Evolutionary conservation across 2,329 filamentous ascomycete species (phyloP).

Genomic region (Alternaria ethzedia): DNA sequence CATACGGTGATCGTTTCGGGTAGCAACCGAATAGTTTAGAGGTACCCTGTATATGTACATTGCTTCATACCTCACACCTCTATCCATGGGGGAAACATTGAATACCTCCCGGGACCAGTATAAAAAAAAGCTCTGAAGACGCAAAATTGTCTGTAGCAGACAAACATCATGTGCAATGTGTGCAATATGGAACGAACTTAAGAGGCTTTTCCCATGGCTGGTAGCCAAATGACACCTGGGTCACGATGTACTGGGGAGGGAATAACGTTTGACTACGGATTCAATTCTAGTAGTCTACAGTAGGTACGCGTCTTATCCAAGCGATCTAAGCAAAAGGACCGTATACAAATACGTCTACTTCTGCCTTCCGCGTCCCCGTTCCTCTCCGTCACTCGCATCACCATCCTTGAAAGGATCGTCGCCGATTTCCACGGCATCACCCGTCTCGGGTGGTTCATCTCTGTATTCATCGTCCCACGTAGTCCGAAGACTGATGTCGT

Average conservation of each 20-base stretch:
- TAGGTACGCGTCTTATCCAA: background rate
- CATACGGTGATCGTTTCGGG: background rate
- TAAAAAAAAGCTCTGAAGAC: background rate
- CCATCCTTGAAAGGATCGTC: slow-evolving; percentile 55
- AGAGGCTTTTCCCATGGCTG: background rate
- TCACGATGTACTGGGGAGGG: background rate
- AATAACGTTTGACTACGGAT: background rate
- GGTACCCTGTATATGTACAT: background rate
- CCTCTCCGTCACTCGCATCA: slow-evolving; percentile 42
- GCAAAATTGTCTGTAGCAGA: background rate
- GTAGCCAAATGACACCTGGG: background rate
- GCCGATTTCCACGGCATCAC: slow-evolving; percentile 49
- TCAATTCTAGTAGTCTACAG: background rate
- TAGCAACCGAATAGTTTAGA: background rate
- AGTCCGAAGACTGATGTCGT: slow-evolving; percentile 59
- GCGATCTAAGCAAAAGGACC: background rate
- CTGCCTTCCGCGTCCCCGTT: slow-evolving; percentile 2
- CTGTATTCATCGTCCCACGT: slow-evolving; percentile 54
- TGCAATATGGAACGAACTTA: background rate
- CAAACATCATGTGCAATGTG: background rate
- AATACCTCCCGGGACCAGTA: background rate
- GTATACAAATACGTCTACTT: background rate
- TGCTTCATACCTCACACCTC: background rate
- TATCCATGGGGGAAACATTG: background rate
- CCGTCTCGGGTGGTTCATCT: slow-evolving; percentile 51